Percentiles rank a stretch among this genome's conserved stretches.
phyloP scores from a whole-genome alignment of 2,329 filamentous ascomycete genomes.

The Exophiala lecanii-corni region DNA sequence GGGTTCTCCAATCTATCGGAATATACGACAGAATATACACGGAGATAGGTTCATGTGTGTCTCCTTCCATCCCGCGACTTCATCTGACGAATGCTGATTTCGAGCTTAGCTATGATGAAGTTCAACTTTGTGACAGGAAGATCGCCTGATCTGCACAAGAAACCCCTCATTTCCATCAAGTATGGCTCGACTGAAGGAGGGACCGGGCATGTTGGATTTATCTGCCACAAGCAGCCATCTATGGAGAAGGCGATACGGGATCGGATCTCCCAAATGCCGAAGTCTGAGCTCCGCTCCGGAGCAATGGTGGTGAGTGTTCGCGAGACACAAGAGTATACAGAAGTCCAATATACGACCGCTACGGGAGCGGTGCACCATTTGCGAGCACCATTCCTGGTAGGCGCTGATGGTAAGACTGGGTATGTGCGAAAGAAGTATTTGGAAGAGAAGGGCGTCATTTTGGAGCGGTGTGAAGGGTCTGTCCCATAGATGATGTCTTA shows the following conservation, averaged over 20 bases:
- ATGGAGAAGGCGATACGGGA: constrained; percentile 28
- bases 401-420: constrained; percentile 47
- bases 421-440: constrained; percentile 44
- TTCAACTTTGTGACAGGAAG: constrained; percentile 28
- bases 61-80: too few species aligned
- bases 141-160: constrained; percentile 22
- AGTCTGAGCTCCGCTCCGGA: constrained; percentile 20
- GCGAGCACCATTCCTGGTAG: constrained; percentile 34
- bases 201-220: constrained; percentile 30
- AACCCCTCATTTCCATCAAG: constrained; percentile 28
- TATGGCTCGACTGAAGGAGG: constrained; percentile 28
- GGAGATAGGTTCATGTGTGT: constrained; percentile 28
- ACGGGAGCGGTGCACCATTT: constrained; percentile 19
- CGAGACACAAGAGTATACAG: constrained; percentile 14
- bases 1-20: constrained; percentile 30
- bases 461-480: constrained; percentile 29
- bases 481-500: neutral
- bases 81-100: too few species aligned
- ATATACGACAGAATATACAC: constrained; percentile 28
- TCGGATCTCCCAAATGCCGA: constrained; percentile 1
- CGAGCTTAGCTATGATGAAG: constrained; percentile 23
- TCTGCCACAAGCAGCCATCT: constrained; percentile 31
- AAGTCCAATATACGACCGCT: constrained; percentile 23
- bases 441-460: constrained; percentile 38
- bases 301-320: constrained; percentile 18